phyloP scores from a whole-genome alignment of 164 flowering plant genomes.

The Aristolochia californica region DNA sequence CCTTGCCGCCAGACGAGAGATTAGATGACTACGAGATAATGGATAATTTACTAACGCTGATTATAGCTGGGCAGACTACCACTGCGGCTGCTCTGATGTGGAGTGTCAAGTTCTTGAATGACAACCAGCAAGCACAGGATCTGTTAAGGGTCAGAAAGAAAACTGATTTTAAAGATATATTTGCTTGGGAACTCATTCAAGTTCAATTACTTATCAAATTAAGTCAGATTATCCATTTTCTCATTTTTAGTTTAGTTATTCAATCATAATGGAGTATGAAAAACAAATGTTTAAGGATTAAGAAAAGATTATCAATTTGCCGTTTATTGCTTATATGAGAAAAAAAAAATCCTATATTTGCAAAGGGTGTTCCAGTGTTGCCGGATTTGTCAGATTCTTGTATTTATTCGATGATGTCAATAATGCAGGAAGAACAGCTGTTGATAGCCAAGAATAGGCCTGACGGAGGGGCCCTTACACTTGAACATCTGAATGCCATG shows the following conservation, averaged over 20 bases:
- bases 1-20: constrained; percentile 3
- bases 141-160: constrained; percentile 20
- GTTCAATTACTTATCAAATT: too few species aligned
- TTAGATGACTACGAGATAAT: constrained; percentile 43
- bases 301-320: too few species aligned
- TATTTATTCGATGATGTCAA: not conserved
- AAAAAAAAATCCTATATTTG: too few species aligned
- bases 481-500: constrained; percentile 48
- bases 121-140: constrained; percentile 36
- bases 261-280: too few species aligned
- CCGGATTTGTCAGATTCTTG: not conserved
- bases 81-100: constrained; percentile 72
- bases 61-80: constrained; percentile 66
- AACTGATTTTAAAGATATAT: too few species aligned
- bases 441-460: constrained; percentile 18
- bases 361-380: too few species aligned
- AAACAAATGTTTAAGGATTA: too few species aligned
- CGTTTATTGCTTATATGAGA: too few species aligned
- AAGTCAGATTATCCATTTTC: too few species aligned
- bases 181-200: too few species aligned
- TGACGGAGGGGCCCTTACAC: constrained; percentile 19
- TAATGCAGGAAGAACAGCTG: constrained; percentile 28
- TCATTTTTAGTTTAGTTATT: too few species aligned
- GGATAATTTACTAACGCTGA: constrained; percentile 58
- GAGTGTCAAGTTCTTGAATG: constrained; percentile 67